Evolutionary conservation across 768 basidiomycete genomes (phyloP).

Genomic region (Sarcodon sp.): DNA sequence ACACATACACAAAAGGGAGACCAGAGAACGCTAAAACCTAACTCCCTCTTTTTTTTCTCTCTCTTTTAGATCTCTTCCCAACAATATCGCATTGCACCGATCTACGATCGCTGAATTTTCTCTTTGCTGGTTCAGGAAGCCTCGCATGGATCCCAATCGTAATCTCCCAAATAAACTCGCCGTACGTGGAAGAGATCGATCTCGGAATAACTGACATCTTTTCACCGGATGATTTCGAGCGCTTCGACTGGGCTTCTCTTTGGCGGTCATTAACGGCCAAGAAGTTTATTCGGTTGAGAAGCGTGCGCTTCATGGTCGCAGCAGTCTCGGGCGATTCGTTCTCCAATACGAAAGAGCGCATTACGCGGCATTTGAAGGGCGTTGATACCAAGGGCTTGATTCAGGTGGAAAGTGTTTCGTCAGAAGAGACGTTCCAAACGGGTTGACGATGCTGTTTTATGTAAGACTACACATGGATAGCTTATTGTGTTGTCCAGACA

Average conservation of each 20-base stretch:
- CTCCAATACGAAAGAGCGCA: neutral
- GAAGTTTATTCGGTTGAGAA: neutral
- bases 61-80: neutral
- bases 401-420: neutral
- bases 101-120: conserved; percentile 9
- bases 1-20: too few relatives aligned
- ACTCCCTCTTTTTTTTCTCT: neutral
- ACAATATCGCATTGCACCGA: conserved; percentile 4
- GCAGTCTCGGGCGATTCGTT: neutral
- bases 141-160: conserved; percentile 10
- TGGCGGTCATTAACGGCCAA: neutral
- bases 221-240: neutral
- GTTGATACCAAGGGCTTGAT: neutral
- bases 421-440: too few relatives aligned
- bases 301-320: neutral
- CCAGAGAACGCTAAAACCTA: too few relatives aligned
- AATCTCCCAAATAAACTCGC: conserved; percentile 8
- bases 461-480: too few relatives aligned
- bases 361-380: neutral
- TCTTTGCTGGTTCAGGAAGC: conserved; percentile 9
- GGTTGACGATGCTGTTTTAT: too few relatives aligned
- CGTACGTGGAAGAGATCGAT: conserved; percentile 7
- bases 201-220: conserved; percentile 5
- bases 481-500: too few relatives aligned
- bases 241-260: neutral